Evolutionary conservation across 2,329 filamentous ascomycete genomes (phyloP).

Genomic region (Fusarium virguliforme): DNA sequence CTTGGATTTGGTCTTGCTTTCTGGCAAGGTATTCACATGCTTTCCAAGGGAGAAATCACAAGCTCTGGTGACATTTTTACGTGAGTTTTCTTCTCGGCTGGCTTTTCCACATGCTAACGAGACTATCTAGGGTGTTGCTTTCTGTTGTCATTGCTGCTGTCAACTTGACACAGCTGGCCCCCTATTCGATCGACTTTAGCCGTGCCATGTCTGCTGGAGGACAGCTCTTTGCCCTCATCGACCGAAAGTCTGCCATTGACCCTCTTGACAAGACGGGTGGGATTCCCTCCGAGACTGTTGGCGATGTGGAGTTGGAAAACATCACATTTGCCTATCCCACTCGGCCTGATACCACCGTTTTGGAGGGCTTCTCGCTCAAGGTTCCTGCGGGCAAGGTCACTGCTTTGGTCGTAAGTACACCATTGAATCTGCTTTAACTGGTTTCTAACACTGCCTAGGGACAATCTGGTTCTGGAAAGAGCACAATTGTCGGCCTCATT

Average conservation of each 20-base stretch:
- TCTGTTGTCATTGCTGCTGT: slow-evolving; percentile 59
- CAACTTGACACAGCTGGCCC: slow-evolving; percentile 57
- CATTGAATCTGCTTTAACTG: background rate
- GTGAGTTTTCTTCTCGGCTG: slow-evolving; percentile 33
- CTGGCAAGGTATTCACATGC: slow-evolving; percentile 62
- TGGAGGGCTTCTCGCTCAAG: slow-evolving; percentile 60
- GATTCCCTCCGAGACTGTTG: slow-evolving; percentile 50
- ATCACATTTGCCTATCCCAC: slow-evolving; percentile 65
- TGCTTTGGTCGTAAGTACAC: slow-evolving; percentile 61
- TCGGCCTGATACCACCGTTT: slow-evolving; percentile 60
- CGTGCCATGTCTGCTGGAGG: slow-evolving; percentile 56
- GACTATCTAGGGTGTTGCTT: slow-evolving; percentile 55
- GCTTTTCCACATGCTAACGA: background rate
- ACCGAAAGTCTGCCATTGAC: slow-evolving; percentile 57
- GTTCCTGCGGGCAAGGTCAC: slow-evolving; percentile 65
- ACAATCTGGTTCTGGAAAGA: slow-evolving; percentile 59
- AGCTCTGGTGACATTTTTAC: slow-evolving; percentile 60
- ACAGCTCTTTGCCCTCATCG: slow-evolving; percentile 59
- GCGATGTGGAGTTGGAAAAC: slow-evolving; percentile 58
- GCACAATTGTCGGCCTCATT: slow-evolving; percentile 59
- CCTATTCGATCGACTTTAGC: slow-evolving; percentile 59
- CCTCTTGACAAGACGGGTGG: slow-evolving; percentile 56
- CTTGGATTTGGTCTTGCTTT: slow-evolving; percentile 62
- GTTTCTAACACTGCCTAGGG: slow-evolving; percentile 46
- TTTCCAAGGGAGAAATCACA: slow-evolving; percentile 56